Evolutionary conservation across 768 basidiomycete species (phyloP), one percentile per base, ranked within the genome.

Genomic region (Termitomyces eurrhizus): DNA sequence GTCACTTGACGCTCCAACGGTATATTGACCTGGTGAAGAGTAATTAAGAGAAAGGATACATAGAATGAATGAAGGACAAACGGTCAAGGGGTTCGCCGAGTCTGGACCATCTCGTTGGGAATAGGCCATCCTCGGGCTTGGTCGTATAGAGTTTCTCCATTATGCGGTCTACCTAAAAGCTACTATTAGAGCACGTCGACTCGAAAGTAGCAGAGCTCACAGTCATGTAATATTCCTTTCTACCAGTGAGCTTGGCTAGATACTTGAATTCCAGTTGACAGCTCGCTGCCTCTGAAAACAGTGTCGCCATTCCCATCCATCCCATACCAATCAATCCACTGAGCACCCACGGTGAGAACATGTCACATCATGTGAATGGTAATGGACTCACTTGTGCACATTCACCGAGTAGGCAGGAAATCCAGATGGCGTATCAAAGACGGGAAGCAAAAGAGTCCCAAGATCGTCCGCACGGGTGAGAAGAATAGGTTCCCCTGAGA

Each of bases 191-290:
- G 21, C 39, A 7, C 3, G 56, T 13, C 32, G 33, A 63, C 11
- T 4, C 9, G 18, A 12, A 52, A 49, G 14, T 53, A 58, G 29
- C 9, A n/a, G 35, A 32, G 41, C 56, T 77, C 71, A 68, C 66
- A 58, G 32, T 74, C 41, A 18, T 46, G 57, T 77, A 85, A 63
- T 82, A 88, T 29, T 81, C 78, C 16, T 77, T 74, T 57, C 83
- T 79, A 1, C 86, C 85, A 0, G 88, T 90, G 29, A 87, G 65
- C 62, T 88, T 82, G 1, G 87, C 86, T 2, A 91, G 78, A 67
- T 89, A 91, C 69, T 89, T 88, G 74, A 85, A 86, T 69, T 92
- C 90, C n/a, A 91, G 70, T 70, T 90, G 88, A 63, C 87, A 83
- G 42, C 81, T 83, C 8, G 75, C 68, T 2, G 73, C 71, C 63